Conservation (phyloP, 345 rosid genomes). For the Pseudoturritis turrita region DNA sequence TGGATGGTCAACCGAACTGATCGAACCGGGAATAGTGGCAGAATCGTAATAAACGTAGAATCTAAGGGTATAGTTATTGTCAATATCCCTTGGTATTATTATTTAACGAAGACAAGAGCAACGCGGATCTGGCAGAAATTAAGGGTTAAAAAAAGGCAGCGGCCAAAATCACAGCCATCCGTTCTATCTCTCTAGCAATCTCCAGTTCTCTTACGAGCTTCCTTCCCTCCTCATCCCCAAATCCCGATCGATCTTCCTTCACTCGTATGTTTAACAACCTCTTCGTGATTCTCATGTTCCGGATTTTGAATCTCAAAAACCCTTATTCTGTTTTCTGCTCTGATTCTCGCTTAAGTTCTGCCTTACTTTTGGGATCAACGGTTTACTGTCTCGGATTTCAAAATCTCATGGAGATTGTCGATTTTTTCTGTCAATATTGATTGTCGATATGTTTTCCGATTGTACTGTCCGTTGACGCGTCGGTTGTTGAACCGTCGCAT, state of each 20-base stretch:
- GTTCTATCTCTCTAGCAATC: conserved; percentile 33
- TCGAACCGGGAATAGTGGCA: not conserved
- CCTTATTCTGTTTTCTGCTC: conserved; percentile 1
- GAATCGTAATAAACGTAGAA: not conserved
- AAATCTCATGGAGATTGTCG: not conserved
- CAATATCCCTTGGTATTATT: not conserved
- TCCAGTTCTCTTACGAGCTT: conserved; percentile 39
- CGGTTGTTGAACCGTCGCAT: conserved; percentile 10
- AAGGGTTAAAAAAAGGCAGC: not conserved
- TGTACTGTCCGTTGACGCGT: not conserved
- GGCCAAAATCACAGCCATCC: conserved; percentile 22
- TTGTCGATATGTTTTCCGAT: not conserved
- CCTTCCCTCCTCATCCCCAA: conserved; percentile 5
- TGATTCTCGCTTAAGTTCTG: not conserved
- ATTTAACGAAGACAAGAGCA: not conserved
- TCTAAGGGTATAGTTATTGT: not conserved
- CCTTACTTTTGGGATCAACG: not conserved
- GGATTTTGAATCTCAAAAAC: not conserved
- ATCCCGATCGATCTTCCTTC: conserved; percentile 5
- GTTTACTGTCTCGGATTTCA: not conserved
- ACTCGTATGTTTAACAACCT: not conserved
- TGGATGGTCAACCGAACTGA: not conserved
- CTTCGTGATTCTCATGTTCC: not conserved
- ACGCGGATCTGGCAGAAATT: conserved; percentile 11
- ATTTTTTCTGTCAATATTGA: not conserved